Base-by-base conservation (phyloP, 495 filamentous ascomycete species). In the Xylaria acuta region DNA sequence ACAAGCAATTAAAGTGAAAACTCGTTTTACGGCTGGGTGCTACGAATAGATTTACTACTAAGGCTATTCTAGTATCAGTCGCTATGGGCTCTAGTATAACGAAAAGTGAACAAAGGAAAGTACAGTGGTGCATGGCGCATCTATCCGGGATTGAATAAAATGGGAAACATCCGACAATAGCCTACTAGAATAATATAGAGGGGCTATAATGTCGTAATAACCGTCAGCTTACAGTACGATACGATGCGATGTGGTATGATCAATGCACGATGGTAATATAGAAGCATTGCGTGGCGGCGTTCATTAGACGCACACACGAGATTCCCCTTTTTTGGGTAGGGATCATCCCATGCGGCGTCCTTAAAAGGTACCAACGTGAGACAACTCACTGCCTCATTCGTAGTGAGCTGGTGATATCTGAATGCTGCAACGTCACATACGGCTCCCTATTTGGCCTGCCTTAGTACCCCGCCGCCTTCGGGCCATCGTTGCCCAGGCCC, bases 201-300 rank as follows among this genome's bases (percentile, higher is more conserved):
- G 1, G n/a, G 49, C 22, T 53, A 22, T n/a, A 36, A 56, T 20
- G 65, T 22, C 65, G 36, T 41, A 56, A 36, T 43, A 67, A 54
- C 47, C 30, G 65, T 67, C 65, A 67, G 65, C 65, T 51, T 51
- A 67, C 65, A 56, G 20, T n/a, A 12, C 32, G 18, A 22, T 36
- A 38, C 58, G 34, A 30, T 54, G 36, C 14, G 34, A 67, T 56
- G 36, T 67, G 65, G 65, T 16, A 41, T 41, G 47, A 67, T 67
- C 8, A 43, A 67, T 56, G 65, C 65, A 43, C 49, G 49, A 67
- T 67, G 65, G 25, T 25, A 40, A 54, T 67, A 56, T n/a, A 30
- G 65, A 54, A 67, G 65, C 49, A 41, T 67, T 64, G 38, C 30
- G 27, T 40, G 64, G 47, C 47, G 45, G 43, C 64, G 30, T 25